phyloP scores from a whole-genome alignment of 2,329 filamentous ascomycete species.

The Fusarium sp. region DNA sequence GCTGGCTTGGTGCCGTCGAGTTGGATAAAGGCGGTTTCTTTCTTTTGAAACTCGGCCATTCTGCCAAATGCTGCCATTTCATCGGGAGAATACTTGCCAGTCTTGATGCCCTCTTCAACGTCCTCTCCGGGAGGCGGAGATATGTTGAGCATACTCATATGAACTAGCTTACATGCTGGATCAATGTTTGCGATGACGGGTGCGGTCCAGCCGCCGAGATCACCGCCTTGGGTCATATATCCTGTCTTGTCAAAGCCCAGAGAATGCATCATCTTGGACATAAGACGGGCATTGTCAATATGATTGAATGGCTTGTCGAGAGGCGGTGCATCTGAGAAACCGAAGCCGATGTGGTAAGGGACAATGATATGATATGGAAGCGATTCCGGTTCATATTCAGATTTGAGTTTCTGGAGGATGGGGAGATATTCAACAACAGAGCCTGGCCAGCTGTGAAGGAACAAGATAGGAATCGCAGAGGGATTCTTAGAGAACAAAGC shows the following conservation, averaged over 20 bases:
- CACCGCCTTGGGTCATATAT: slow-evolving; percentile 22
- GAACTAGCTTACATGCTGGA: slow-evolving; percentile 4
- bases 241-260: slow-evolving; percentile 5
- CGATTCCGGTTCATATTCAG: background rate
- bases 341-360: slow-evolving; percentile 11
- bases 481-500: slow-evolving; percentile 10
- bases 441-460: slow-evolving; percentile 32
- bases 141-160: slow-evolving; percentile 15
- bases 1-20: slow-evolving; percentile 19
- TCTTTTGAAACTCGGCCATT: slow-evolving; percentile 1
- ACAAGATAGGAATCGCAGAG: background rate
- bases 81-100: background rate
- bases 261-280: slow-evolving; percentile 18
- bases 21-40: slow-evolving; percentile 14
- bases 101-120: background rate
- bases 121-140: background rate
- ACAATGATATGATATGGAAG: slow-evolving; percentile 19
- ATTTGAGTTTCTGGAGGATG: slow-evolving; percentile 10
- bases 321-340: background rate
- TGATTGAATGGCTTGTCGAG: background rate
- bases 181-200: slow-evolving; percentile 17
- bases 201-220: slow-evolving; percentile 21
- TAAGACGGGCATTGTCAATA: slow-evolving; percentile 2
- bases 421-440: slow-evolving; percentile 28
- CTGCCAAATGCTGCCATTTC: background rate